Evolutionary conservation across 345 rosid species (phyloP).

Genomic region (Arabidopsis thaliana): TAIR10.1 NC_003070.9:9027501-9028000

Average conservation of each 20-base stretch:
- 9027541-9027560: constrained; percentile 67
- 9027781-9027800: constrained; percentile 32
- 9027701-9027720: constrained; percentile 19
- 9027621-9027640: constrained; percentile 12
- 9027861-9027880: neutral
- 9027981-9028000: neutral
- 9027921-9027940: constrained; percentile 24
- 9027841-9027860: neutral
- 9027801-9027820: constrained; percentile 7
- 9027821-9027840: constrained; percentile 20
- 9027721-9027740: constrained; percentile 53
- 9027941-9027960: constrained; percentile 17
- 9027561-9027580: constrained; percentile 41
- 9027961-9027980: constrained; percentile 9
- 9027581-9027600: constrained; percentile 35
- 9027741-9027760: constrained; percentile 44
- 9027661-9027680: constrained; percentile 13
- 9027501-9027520: constrained; percentile 94
- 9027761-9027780: constrained; percentile 32
- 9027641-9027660: constrained; percentile 35
- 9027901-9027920: constrained; percentile 10
- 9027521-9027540: constrained; percentile 64
- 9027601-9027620: constrained; percentile 28
- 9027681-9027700: neutral
- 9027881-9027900: neutral